Evolutionary conservation across 495 filamentous ascomycete genomes (phyloP).

Genomic region (Talaromyces adpressus): DNA sequence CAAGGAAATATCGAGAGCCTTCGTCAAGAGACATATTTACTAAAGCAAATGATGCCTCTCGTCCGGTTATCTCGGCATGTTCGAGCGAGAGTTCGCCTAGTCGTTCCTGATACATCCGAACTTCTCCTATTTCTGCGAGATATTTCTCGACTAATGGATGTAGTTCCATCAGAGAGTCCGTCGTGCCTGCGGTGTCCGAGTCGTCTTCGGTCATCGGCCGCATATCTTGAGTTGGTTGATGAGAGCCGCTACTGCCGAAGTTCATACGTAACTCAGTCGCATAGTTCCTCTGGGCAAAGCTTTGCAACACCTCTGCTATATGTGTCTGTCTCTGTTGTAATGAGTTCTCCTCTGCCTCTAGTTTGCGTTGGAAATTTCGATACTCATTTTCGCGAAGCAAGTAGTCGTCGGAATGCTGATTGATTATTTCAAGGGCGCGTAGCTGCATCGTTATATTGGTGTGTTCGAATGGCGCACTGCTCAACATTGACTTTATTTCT

Average conservation of each 20-base stretch:
- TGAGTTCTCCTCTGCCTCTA: neutral
- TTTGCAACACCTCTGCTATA: neutral
- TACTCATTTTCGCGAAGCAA: neutral
- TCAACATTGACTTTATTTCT: slow-evolving; percentile 14
- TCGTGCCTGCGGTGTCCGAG: slow-evolving; percentile 2
- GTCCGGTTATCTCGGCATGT: slow-evolving; percentile 15
- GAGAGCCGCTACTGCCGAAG: neutral
- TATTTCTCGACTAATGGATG: slow-evolving; percentile 13
- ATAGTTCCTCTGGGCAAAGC: neutral
- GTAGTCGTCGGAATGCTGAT: neutral
- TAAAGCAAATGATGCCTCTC: slow-evolving; percentile 9
- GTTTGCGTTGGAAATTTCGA: neutral
- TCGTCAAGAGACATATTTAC: slow-evolving; percentile 18
- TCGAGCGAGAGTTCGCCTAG: slow-evolving; percentile 20
- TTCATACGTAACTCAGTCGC: neutral
- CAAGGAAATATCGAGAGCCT: slow-evolving; percentile 18
- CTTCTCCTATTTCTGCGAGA: slow-evolving; percentile 21
- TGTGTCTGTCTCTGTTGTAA: neutral
- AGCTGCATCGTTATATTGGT: neutral
- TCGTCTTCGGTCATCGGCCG: neutral
- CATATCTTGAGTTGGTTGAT: neutral
- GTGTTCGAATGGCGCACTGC: neutral
- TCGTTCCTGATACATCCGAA: slow-evolving; percentile 19
- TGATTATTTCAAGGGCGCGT: slow-evolving; percentile 10
- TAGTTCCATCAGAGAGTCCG: neutral